Conservation (phyloP, 352 stramenopile genomes). For the Phytophthora uliginosa region DNA sequence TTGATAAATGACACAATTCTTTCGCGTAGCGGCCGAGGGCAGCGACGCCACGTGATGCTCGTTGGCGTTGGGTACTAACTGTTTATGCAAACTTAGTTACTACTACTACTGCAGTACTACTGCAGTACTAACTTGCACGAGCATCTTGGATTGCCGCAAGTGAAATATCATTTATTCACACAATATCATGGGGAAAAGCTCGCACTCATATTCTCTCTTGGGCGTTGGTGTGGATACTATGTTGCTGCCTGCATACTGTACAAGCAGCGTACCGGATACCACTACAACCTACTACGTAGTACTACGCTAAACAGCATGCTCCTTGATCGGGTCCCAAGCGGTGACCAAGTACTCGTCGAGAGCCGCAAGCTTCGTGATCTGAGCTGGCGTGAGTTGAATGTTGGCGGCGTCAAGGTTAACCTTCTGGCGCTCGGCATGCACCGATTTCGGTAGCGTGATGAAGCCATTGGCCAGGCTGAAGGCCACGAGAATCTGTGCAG, state of each 20-base stretch:
- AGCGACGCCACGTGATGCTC: too few relatives aligned
- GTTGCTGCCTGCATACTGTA: too few relatives aligned
- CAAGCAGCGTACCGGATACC: too few relatives aligned
- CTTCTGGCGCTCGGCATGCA: constrained; percentile 46
- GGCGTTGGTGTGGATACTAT: too few relatives aligned
- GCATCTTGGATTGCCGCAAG: neutral
- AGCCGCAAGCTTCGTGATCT: constrained; percentile 46
- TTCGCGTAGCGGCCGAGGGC: too few relatives aligned
- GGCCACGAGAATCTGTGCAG: constrained; percentile 62
- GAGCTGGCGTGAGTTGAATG: constrained; percentile 37
- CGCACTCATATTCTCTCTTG: too few relatives aligned
- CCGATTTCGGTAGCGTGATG: constrained; percentile 72
- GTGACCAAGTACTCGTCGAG: constrained; percentile 57
- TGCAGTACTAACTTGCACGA: too few relatives aligned
- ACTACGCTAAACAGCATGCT: constrained; percentile 36
- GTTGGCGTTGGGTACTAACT: neutral
- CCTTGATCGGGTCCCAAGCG: constrained; percentile 60
- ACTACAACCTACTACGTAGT: too few relatives aligned
- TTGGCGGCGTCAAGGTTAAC: constrained; percentile 54
- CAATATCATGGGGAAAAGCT: neutral
- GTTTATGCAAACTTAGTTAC: neutral
- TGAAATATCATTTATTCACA: neutral
- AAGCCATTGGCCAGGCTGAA: constrained; percentile 68
- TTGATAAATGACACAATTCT: neutral
- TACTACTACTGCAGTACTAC: too few relatives aligned